Conservation (phyloP, 371 early-diverging fungal species). For the Blyttiomyces sp. region DNA sequence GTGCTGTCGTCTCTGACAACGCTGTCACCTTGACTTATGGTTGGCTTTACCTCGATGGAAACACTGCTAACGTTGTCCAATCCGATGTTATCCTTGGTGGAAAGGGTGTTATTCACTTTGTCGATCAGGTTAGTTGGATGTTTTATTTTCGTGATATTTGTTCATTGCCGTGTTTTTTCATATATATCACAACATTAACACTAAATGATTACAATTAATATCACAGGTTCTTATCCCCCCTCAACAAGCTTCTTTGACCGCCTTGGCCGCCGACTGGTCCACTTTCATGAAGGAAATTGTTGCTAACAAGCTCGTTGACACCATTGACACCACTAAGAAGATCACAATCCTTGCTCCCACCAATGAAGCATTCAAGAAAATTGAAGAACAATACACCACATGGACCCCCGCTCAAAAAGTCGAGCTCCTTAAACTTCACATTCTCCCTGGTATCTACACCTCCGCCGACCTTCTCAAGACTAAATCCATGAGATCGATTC, state of each 20-base stretch:
- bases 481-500: slow-evolving; percentile 10
- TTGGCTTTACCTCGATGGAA: no score
- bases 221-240: slow-evolving; percentile 22
- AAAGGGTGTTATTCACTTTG: slow-evolving; percentile 21
- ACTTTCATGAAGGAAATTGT: no score
- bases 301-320: slow-evolving; percentile 16
- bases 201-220: no score
- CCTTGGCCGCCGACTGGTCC: slow-evolving; percentile 13
- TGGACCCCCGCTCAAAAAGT: slow-evolving; percentile 23
- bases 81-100: slow-evolving; percentile 3
- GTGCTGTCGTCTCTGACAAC: not conserved
- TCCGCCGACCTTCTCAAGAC: slow-evolving; percentile 19
- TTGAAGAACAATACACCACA: slow-evolving; percentile 10
- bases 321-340: slow-evolving; percentile 17
- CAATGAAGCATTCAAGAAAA: slow-evolving; percentile 31
- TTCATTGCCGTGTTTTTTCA: no score
- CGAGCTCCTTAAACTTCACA: slow-evolving; percentile 26
- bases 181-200: no score
- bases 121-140: slow-evolving; percentile 19
- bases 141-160: no score
- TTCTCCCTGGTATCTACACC: slow-evolving; percentile 19
- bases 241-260: slow-evolving; percentile 1
- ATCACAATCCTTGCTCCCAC: slow-evolving; percentile 35
- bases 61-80: not conserved
- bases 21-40: not conserved